These are phyloP conservation scores for Kwoniella pini DNA, from an alignment of 768 basidiomycete genomes.

Conservation along the genomic window DNA sequence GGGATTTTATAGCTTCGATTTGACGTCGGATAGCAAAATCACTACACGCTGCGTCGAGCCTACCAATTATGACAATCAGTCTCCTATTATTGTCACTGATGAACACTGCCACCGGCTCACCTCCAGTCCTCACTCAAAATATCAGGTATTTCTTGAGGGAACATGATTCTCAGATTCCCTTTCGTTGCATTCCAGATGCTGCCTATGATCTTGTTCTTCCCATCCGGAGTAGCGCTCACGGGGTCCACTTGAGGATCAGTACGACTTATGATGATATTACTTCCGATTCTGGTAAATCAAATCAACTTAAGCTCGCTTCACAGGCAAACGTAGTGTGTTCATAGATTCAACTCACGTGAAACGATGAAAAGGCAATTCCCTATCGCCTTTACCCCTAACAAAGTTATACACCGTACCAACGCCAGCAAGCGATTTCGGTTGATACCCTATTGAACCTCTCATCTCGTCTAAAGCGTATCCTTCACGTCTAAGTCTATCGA, in stretches of 20 bases:
- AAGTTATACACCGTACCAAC: constrained; percentile 59
- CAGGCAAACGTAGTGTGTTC: too few relatives aligned
- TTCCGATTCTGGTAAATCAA: constrained; percentile 74
- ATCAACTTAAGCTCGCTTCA: too few relatives aligned
- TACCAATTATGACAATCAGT: constrained; percentile 14
- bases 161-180: constrained; percentile 35
- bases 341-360: constrained; percentile 64
- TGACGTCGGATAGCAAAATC: constrained; percentile 70
- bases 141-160: constrained; percentile 25
- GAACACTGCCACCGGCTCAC: constrained; percentile 25
- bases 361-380: constrained; percentile 65
- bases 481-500: constrained; percentile 64
- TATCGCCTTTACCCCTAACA: constrained; percentile 61
- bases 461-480: constrained; percentile 72
- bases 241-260: constrained; percentile 64
- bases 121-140: constrained; percentile 34
- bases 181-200: constrained; percentile 29
- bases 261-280: constrained; percentile 66
- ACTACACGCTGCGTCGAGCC: constrained; percentile 69
- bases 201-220: constrained; percentile 21
- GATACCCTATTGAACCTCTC: constrained; percentile 53
- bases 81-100: too few relatives aligned
- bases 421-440: constrained; percentile 2
- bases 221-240: constrained; percentile 57
- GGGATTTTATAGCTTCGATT: constrained; percentile 64